phyloP scores from a whole-genome alignment of 345 rosid species.

The Iberis pinnata region DNA sequence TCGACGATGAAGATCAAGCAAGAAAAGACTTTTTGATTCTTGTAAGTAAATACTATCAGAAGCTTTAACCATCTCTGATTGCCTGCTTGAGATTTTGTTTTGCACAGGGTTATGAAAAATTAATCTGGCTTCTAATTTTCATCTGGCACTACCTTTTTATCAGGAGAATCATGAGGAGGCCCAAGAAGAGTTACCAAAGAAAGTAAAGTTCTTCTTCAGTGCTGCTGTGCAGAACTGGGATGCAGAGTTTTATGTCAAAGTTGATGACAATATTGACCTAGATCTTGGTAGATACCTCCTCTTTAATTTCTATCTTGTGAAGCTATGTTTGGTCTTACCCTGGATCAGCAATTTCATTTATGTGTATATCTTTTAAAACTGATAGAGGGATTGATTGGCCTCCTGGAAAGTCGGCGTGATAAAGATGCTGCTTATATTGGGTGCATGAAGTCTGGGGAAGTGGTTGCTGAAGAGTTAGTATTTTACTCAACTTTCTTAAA shows the following conservation, averaged over 20 bases:
- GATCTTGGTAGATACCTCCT: constrained; percentile 59
- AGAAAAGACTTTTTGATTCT: constrained; percentile 83
- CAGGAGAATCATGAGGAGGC: constrained; percentile 98
- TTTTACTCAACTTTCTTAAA: constrained; percentile 13
- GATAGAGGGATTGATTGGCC: constrained; percentile 71
- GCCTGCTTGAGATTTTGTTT: not conserved
- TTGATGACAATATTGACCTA: constrained; percentile 67
- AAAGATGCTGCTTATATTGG: constrained; percentile 80
- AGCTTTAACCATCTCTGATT: constrained; percentile 3
- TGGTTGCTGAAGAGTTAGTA: constrained; percentile 60
- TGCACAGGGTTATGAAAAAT: constrained; percentile 1
- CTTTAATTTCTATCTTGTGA: constrained; percentile 14
- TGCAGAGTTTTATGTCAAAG: constrained; percentile 87
- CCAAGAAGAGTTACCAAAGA: constrained; percentile 80
- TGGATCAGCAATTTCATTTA: not conserved
- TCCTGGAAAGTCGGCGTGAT: constrained; percentile 60
- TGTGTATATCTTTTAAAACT: constrained; percentile 20
- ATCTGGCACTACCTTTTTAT: not conserved
- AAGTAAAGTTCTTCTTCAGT: constrained; percentile 77
- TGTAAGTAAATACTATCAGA: constrained; percentile 38
- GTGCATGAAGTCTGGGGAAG: constrained; percentile 98
- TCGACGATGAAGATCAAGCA: constrained; percentile 57
- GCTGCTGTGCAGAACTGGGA: constrained; percentile 89
- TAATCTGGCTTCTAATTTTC: constrained; percentile 9
- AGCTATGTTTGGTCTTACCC: constrained; percentile 4